phyloP scores from a whole-genome alignment of 2,329 filamentous ascomycete genomes.

The Lecanicillium sp. region DNA sequence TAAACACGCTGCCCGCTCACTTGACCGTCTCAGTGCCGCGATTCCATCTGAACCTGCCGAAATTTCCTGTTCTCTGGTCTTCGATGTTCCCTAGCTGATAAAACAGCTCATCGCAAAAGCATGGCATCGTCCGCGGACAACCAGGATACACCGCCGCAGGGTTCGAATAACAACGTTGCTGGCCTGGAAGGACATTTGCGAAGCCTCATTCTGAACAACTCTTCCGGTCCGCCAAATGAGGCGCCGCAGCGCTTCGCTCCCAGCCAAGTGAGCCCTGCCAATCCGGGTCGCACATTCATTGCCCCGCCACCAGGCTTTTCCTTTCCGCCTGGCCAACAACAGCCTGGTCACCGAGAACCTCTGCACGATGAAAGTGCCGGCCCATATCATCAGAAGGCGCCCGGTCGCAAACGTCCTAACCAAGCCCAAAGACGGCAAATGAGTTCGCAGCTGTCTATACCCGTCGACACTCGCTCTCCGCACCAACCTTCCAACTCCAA shows the following conservation, averaged over 20 bases:
- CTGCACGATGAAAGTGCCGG: too few relatives aligned
- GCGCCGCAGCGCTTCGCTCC: neutral
- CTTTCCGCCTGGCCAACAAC: neutral
- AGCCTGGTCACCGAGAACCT: too few relatives aligned
- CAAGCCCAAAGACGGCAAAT: conserved; percentile 59
- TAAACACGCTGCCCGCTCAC: neutral
- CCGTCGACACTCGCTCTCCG: conserved; percentile 42
- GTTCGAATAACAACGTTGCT: neutral
- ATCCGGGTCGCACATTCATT: conserved; percentile 9
- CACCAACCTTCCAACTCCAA: conserved; percentile 23
- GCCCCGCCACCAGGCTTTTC: neutral
- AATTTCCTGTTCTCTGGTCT: neutral
- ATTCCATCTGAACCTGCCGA: neutral
- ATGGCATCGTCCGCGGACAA: neutral
- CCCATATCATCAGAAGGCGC: neutral
- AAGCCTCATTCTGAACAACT: conserved; percentile 53
- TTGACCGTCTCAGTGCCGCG: too few relatives aligned
- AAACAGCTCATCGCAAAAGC: neutral
- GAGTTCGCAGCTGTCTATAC: conserved; percentile 52
- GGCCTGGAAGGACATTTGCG: conserved; percentile 53
- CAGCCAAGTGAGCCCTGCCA: neutral
- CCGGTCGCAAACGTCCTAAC: conserved; percentile 48
- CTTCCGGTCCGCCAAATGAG: conserved; percentile 19
- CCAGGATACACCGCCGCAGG: neutral
- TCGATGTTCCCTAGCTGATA: neutral